phyloP scores from a whole-genome alignment of 2,329 filamentous ascomycete species.

The Celoporthe dispersa region DNA sequence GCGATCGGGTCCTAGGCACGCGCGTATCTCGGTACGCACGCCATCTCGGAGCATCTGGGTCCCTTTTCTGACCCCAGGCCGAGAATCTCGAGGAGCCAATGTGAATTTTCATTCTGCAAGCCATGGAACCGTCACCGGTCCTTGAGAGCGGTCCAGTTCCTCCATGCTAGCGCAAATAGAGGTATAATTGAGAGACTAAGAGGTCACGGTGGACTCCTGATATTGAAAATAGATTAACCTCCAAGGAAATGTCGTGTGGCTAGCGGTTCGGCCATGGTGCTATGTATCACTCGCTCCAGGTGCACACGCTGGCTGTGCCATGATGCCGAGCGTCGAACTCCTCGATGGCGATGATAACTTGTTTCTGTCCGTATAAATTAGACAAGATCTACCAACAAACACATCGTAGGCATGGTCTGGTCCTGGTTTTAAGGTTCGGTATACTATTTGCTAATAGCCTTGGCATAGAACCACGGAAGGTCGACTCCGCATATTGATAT shows the following conservation, averaged over 20 bases:
- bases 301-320: neutral
- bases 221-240: slow-evolving; percentile 17
- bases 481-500: neutral
- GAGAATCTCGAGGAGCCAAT: neutral
- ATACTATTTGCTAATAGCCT: neutral
- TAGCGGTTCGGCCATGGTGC: neutral
- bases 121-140: neutral
- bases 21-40: neutral
- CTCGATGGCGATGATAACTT: neutral
- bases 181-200: too few relatives aligned
- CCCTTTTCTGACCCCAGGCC: neutral
- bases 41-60: neutral
- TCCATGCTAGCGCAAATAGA: slow-evolving; percentile 10
- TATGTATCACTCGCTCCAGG: neutral
- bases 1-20: neutral
- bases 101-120: neutral
- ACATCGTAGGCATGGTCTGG: too few relatives aligned
- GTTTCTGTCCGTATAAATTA: too few relatives aligned
- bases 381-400: too few relatives aligned
- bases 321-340: slow-evolving; percentile 4
- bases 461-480: neutral
- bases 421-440: neutral
- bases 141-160: slow-evolving; percentile 1
- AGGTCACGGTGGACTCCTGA: neutral
- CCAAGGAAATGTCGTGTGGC: neutral